These are phyloP conservation scores for Tetrahymena malaccensis DNA, from an alignment of 73 alveolate genomes.

Conservation along the genomic window DNA sequence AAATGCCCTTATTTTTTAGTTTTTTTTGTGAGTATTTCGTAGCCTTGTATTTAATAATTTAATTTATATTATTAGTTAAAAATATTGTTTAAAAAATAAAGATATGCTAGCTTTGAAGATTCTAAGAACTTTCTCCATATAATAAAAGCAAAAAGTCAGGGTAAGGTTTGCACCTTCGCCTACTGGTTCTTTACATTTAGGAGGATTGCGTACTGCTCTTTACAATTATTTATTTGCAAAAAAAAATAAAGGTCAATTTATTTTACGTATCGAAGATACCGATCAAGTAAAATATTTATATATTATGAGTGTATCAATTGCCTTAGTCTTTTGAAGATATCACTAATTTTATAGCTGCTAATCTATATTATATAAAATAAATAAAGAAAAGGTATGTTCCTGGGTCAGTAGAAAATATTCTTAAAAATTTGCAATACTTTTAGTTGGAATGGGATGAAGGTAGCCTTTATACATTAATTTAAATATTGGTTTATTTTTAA, in stretches of 20 bases:
- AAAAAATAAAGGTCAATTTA: slow-evolving; percentile 46
- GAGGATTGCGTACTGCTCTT: slow-evolving; percentile 59
- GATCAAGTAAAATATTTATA: slow-evolving; percentile 11
- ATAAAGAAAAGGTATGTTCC: slow-evolving; percentile 38
- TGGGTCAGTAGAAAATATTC: slow-evolving; percentile 41
- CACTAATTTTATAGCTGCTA: neutral
- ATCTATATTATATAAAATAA: neutral
- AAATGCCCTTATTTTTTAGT: too few relatives aligned
- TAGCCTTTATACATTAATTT: neutral
- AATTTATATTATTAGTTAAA: neutral
- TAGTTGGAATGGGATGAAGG: slow-evolving; percentile 66
- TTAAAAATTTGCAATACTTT: slow-evolving; percentile 30
- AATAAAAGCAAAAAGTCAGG: neutral
- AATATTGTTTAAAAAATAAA: neutral
- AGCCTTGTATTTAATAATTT: neutral
- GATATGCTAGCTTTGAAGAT: neutral
- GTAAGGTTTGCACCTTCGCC: slow-evolving; percentile 59
- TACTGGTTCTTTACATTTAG: slow-evolving; percentile 58
- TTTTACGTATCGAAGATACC: slow-evolving; percentile 58
- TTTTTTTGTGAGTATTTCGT: neutral
- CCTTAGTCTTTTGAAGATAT: neutral
- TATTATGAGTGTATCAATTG: neutral
- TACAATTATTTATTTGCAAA: slow-evolving; percentile 57
- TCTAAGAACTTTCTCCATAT: neutral
- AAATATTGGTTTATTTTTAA: too few relatives aligned